phyloP scores from a whole-genome alignment of 306 rosid genomes.

The Fragaria vesca region DNA sequence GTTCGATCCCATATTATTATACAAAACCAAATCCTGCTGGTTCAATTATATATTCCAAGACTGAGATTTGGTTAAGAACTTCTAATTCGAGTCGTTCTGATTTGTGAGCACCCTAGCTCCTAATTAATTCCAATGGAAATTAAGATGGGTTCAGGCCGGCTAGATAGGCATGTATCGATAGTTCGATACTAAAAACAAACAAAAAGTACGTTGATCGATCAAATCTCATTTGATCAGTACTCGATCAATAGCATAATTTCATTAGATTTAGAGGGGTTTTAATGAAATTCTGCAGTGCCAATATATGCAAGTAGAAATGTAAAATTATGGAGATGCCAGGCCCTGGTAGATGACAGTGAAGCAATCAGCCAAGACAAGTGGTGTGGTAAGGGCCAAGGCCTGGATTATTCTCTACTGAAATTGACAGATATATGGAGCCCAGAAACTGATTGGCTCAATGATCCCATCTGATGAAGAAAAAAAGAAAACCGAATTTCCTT shows the following conservation, averaged over 20 bases:
- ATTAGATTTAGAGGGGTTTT: neutral
- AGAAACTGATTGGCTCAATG: conserved; percentile 11
- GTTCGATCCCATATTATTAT: neutral
- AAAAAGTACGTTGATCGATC: neutral
- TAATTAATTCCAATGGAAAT: neutral
- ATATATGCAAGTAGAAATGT: neutral
- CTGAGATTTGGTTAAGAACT: neutral
- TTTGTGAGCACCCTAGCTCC: neutral
- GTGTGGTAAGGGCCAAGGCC: neutral
- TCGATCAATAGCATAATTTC: neutral
- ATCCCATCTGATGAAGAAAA: conserved; percentile 9
- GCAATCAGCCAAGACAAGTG: neutral
- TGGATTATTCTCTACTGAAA: conserved; percentile 15
- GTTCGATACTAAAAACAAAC: neutral
- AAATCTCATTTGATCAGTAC: neutral
- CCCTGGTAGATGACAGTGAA: neutral
- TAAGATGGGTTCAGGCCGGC: neutral
- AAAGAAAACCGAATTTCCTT: neutral
- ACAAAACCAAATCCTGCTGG: neutral
- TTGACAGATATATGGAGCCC: conserved; percentile 23
- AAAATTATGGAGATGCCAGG: neutral
- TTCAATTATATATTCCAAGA: neutral
- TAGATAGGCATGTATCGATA: neutral
- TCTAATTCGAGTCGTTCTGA: no score
- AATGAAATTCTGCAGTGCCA: no score